These are phyloP conservation scores for Podosphaera leucotricha DNA, from an alignment of 2,329 filamentous ascomycete genomes.

Conservation along the genomic window DNA sequence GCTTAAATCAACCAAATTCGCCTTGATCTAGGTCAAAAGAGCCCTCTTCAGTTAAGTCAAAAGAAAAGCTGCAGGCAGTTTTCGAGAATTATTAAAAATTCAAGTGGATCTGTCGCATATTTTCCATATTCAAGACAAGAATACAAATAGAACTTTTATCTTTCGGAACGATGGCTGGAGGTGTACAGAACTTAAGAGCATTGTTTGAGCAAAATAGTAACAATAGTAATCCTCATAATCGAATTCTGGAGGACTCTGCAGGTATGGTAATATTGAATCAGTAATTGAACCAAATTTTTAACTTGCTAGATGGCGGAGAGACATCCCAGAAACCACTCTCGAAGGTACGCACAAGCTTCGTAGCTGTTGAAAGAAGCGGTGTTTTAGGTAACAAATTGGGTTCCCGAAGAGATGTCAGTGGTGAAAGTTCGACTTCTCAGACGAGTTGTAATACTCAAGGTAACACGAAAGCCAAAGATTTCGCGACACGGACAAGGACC, in stretches of 20 bases:
- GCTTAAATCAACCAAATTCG: too few species aligned
- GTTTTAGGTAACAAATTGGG: constrained; percentile 20
- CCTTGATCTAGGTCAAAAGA: too few species aligned
- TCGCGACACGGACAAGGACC: not conserved
- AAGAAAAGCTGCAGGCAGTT: not conserved
- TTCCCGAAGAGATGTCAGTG: constrained; percentile 17
- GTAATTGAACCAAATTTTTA: not conserved
- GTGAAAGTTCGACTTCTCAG: constrained; percentile 11
- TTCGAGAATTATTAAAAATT: not conserved
- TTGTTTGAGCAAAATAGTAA: constrained; percentile 56
- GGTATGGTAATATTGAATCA: constrained; percentile 17
- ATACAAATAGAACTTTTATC: not conserved
- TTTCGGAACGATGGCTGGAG: constrained; percentile 10
- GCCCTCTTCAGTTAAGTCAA: not conserved
- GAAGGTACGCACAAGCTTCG: constrained; percentile 52
- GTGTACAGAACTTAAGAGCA: constrained; percentile 42
- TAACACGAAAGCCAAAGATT: constrained; percentile 6
- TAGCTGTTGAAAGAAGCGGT: constrained; percentile 36
- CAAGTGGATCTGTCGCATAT: not conserved
- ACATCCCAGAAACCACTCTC: constrained; percentile 40
- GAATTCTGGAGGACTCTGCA: constrained; percentile 33
- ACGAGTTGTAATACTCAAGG: constrained; percentile 14
- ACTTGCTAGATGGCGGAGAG: not conserved
- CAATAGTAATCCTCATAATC: constrained; percentile 32
- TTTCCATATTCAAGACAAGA: not conserved